These are phyloP conservation scores for Bothriochloa decipiens DNA, from an alignment of 176 grass and related monocot species.

Conservation along the genomic window DNA sequence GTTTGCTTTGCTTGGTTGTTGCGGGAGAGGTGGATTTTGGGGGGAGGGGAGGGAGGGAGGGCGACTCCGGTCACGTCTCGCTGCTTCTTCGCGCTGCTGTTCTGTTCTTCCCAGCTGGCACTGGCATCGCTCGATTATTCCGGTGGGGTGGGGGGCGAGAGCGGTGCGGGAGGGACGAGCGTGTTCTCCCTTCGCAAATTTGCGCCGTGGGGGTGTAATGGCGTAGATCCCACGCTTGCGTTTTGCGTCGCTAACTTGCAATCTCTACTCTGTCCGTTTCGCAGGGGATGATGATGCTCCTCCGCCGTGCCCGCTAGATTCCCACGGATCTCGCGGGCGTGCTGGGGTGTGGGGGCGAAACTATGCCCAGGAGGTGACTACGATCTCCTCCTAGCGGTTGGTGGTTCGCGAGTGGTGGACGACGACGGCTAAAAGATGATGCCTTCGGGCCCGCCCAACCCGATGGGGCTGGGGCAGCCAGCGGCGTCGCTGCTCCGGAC, in stretches of 20 bases:
- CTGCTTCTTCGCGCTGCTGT: not conserved
- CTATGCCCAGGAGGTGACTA: conserved; percentile 31
- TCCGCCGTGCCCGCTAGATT: not conserved
- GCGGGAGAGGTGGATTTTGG: conserved; percentile 15
- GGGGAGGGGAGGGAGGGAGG: not conserved
- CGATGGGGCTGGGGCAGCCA: conserved; percentile 60
- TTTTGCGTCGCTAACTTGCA: conserved; percentile 13
- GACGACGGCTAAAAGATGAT: conserved; percentile 68
- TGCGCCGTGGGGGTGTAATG: not conserved
- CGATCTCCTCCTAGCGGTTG: conserved; percentile 35
- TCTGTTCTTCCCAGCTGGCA: not conserved
- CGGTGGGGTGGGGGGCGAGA: too few relatives aligned
- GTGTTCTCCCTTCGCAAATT: not conserved
- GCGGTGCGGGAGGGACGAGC: not conserved
- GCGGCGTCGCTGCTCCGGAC: conserved; percentile 79
- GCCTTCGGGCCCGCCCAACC: conserved; percentile 75
- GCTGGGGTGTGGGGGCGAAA: not conserved
- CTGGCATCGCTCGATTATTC: not conserved
- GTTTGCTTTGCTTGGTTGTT: not conserved
- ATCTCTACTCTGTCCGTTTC: conserved; percentile 25
- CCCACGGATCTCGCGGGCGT: conserved; percentile 38
- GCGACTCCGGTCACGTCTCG: not conserved
- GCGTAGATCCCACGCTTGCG: conserved; percentile 20
- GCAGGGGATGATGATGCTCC: conserved; percentile 35
- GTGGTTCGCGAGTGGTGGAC: not conserved